A percentile compares a stretch with the other conserved stretches of the same genome.
Evolutionary conservation across 2,329 filamentous ascomycete genomes (phyloP).

Genomic region (Albifimbria verrucaria): DNA sequence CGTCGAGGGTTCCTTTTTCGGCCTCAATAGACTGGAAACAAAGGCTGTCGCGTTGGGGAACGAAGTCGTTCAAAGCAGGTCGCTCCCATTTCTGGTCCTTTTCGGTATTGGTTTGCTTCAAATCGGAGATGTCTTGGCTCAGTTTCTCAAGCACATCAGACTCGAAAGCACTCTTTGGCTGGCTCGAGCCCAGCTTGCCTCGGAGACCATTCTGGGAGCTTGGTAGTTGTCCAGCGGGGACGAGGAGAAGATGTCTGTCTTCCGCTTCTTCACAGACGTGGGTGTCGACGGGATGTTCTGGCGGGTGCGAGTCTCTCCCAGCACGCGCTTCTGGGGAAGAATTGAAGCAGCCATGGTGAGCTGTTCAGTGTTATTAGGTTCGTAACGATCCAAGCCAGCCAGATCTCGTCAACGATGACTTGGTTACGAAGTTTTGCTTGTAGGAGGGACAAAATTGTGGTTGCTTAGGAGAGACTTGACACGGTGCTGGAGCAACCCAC

Average conservation of each 20-base stretch:
- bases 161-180: constrained; percentile 89
- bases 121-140: constrained; percentile 83
- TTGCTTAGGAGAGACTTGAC: constrained; percentile 15
- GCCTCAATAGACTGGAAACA: constrained; percentile 94
- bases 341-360: constrained; percentile 45
- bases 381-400: background rate
- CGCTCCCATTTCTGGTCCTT: constrained; percentile 90
- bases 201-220: constrained; percentile 61
- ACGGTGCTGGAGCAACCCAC: constrained; percentile 6
- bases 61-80: constrained; percentile 49
- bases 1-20: constrained; percentile 80
- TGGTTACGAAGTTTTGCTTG: constrained; percentile 6
- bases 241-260: constrained; percentile 63
- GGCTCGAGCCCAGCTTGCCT: constrained; percentile 65
- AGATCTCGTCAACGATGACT: constrained; percentile 4
- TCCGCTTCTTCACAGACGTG: constrained; percentile 72
- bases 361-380: background rate
- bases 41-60: constrained; percentile 63
- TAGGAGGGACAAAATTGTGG: constrained; percentile 2
- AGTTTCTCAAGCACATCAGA: constrained; percentile 92
- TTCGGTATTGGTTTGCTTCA: constrained; percentile 85
- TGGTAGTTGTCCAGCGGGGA: constrained; percentile 56
- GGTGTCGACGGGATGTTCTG: constrained; percentile 59
- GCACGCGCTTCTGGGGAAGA: constrained; percentile 68
- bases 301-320: constrained; percentile 64